A percentile compares a stretch with the other conserved stretches of the same genome.
Evolutionary conservation across 768 basidiomycete genomes (phyloP).

Genomic region (Trametes meyenii): DNA sequence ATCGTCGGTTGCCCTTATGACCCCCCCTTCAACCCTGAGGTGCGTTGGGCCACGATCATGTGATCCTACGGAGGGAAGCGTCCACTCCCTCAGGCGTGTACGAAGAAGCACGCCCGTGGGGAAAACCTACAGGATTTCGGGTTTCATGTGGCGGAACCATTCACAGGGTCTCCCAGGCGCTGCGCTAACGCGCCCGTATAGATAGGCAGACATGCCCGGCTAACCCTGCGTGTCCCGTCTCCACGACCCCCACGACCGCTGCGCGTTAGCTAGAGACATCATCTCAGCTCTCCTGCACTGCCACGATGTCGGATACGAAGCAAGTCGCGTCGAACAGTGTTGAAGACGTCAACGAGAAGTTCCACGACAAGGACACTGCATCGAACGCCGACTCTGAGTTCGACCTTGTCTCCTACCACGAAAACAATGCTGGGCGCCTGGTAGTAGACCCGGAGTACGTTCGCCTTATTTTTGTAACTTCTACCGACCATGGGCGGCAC

Average conservation of each 20-base stretch:
- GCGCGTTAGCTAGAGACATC: background rate
- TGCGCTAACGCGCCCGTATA: conserved; percentile 11
- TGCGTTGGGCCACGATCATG: conserved; percentile 7
- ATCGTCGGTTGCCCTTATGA: conserved; percentile 7
- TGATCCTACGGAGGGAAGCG: conserved; percentile 2
- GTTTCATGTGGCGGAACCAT: background rate
- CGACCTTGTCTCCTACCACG: conserved; percentile 49
- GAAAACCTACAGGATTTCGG: background rate
- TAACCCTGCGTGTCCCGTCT: background rate
- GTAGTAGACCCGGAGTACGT: conserved; percentile 64
- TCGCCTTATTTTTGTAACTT: background rate
- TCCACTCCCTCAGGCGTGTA: conserved; percentile 1
- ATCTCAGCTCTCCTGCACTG: background rate
- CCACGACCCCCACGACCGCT: conserved; percentile 9
- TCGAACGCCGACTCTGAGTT: conserved; percentile 25
- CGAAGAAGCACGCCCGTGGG: conserved; percentile 6
- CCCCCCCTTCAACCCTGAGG: background rate
- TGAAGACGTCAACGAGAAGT: conserved; percentile 15
- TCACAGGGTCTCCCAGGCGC: conserved; percentile 14
- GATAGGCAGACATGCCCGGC: conserved; percentile 2
- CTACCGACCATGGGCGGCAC: too few species aligned
- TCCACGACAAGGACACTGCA: background rate
- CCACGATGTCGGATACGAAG: conserved; percentile 11
- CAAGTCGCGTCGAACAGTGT: conserved; percentile 5
- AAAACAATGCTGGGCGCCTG: conserved; percentile 57